These are phyloP conservation scores for Elongisporangium undulatum DNA, from an alignment of 352 stramenopile species.

Conservation along the genomic window DNA sequence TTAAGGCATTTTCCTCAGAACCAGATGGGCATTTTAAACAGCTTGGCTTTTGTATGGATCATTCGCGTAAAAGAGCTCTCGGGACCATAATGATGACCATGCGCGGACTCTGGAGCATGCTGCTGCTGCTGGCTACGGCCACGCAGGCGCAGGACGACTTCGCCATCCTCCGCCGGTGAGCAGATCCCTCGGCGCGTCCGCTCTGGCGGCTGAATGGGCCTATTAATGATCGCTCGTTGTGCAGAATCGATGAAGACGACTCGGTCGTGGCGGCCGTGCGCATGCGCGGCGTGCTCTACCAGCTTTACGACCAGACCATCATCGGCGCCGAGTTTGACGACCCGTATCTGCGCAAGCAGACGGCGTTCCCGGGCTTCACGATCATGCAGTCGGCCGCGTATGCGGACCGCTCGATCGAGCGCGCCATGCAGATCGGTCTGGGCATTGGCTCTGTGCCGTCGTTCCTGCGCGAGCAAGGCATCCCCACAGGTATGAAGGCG, in stretches of 20 bases:
- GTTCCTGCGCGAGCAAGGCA: conserved; percentile 52
- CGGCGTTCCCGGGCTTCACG: conserved; percentile 71
- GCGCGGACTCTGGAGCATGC: background rate
- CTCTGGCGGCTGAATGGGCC: no score
- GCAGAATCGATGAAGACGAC: conserved; percentile 31
- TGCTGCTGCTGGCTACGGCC: conserved; percentile 9
- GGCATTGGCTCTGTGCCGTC: conserved; percentile 67
- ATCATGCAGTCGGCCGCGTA: conserved; percentile 78
- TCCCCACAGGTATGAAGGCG: conserved; percentile 39
- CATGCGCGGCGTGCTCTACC: conserved; percentile 41
- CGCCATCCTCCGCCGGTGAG: conserved; percentile 11
- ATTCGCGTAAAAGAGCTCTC: conserved; percentile 4
- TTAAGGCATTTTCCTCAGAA: conserved; percentile 9
- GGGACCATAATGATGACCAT: conserved; percentile 12
- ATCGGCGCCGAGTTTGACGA: conserved; percentile 79
- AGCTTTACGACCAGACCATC: conserved; percentile 75
- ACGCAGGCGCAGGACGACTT: conserved; percentile 16
- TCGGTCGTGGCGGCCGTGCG: conserved; percentile 60
- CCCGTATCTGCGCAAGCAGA: conserved; percentile 45
- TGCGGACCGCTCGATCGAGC: conserved; percentile 30
- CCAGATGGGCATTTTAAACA: background rate
- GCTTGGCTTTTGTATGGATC: background rate
- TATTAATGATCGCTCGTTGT: no score
- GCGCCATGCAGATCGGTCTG: conserved; percentile 60
- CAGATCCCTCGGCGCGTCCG: background rate